Percentiles rank a stretch among this genome's conserved stretches.
Conservation (phyloP, 2,329 filamentous ascomycete species). For the Apiospora rasikravindrae region DNA sequence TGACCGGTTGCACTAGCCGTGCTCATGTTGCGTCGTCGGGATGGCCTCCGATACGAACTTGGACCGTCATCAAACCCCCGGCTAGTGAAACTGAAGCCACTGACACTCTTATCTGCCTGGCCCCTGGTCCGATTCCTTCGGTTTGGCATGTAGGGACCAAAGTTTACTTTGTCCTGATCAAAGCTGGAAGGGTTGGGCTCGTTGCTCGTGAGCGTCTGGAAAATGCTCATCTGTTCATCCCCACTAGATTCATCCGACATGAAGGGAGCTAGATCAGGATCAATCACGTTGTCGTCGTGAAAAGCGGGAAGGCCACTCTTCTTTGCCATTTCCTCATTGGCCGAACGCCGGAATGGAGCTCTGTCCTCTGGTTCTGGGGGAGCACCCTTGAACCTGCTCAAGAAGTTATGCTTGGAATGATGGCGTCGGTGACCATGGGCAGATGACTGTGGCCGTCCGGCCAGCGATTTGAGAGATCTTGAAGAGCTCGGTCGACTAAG, state of each 20-base stretch:
- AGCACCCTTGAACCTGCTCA: slow-evolving; percentile 72
- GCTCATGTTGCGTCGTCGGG: slow-evolving; percentile 81
- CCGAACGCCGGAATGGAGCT: slow-evolving; percentile 82
- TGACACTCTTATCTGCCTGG: slow-evolving; percentile 76
- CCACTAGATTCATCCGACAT: slow-evolving; percentile 96
- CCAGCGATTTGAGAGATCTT: slow-evolving; percentile 79
- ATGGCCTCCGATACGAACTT: slow-evolving; percentile 61
- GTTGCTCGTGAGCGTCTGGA: slow-evolving; percentile 73
- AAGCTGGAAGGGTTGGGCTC: slow-evolving; percentile 68
- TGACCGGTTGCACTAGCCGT: slow-evolving; percentile 80
- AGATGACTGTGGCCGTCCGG: slow-evolving; percentile 76
- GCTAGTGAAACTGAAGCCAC: slow-evolving; percentile 70
- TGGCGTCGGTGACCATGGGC: slow-evolving; percentile 85
- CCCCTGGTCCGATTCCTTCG: slow-evolving; percentile 74
- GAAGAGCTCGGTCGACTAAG: slow-evolving; percentile 93
- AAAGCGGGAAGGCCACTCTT: slow-evolving; percentile 83
- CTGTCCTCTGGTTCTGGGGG: slow-evolving; percentile 68
- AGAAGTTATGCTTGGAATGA: slow-evolving; percentile 84
- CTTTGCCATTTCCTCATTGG: slow-evolving; percentile 67
- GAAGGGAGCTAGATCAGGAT: slow-evolving; percentile 92
- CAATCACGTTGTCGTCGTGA: slow-evolving; percentile 97
- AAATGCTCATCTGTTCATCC: slow-evolving; percentile 88
- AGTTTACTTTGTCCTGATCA: slow-evolving; percentile 76
- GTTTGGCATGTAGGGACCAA: slow-evolving; percentile 74
- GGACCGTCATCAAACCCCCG: slow-evolving; percentile 72